Conservation (phyloP, 495 filamentous ascomycete species). For the Glonium stellatum region DNA sequence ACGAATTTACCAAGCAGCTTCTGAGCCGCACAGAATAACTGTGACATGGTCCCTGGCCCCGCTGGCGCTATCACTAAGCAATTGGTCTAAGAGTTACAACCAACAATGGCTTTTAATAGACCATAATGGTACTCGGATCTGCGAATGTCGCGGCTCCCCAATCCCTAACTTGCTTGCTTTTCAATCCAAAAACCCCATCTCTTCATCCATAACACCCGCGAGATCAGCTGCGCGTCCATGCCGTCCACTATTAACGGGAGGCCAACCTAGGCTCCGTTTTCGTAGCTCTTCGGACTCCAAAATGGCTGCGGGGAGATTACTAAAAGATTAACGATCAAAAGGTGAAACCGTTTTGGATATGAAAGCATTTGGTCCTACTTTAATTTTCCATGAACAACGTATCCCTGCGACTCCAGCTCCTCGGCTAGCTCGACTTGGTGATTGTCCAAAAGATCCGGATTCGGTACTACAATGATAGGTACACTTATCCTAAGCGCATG, state of each 20-base stretch:
- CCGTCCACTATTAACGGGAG: constrained; percentile 41
- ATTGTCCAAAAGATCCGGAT: constrained; percentile 74
- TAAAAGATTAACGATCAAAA: constrained; percentile 22
- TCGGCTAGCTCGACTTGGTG: constrained; percentile 84
- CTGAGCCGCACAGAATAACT: too few species aligned
- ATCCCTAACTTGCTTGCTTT: not conserved
- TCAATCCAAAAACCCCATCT: constrained; percentile 52
- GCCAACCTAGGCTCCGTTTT: constrained; percentile 41
- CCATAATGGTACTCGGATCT: not conserved
- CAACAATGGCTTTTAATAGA: not conserved
- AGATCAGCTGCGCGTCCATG: constrained; percentile 38
- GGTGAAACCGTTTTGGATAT: not conserved
- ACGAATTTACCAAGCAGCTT: too few species aligned
- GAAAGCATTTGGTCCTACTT: constrained; percentile 44
- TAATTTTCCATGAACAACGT: constrained; percentile 58
- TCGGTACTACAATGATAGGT: constrained; percentile 79
- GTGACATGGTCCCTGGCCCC: too few species aligned
- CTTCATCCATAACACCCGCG: constrained; percentile 49
- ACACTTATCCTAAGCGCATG: constrained; percentile 63
- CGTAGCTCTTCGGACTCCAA: constrained; percentile 40
- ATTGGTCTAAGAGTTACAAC: too few species aligned
- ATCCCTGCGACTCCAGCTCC: constrained; percentile 60
- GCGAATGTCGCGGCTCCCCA: not conserved
- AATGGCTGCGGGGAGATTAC: constrained; percentile 43
- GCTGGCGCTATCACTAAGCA: too few species aligned